Conservation (phyloP, 148 eudicot species). For the Cornus kousa region DNA sequence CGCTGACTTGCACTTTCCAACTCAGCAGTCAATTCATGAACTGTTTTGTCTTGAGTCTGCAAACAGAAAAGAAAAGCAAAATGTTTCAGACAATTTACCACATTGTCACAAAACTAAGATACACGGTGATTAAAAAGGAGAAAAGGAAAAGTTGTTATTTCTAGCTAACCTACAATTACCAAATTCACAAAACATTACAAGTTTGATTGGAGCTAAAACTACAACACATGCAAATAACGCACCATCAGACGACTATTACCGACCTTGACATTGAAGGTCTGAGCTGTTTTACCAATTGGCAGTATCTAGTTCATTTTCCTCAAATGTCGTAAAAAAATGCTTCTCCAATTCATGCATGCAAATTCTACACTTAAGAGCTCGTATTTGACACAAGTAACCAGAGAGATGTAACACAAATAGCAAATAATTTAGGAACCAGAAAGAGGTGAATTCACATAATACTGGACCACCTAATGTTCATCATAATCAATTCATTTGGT, state of each 20-base stretch:
- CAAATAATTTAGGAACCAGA: too few species aligned
- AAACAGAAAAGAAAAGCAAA: not conserved
- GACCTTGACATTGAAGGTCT: not conserved
- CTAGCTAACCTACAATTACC: not conserved
- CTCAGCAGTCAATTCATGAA: slow-evolving; percentile 16
- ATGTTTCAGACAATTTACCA: not conserved
- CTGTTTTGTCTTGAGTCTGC: slow-evolving; percentile 16
- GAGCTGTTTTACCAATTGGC: too few species aligned
- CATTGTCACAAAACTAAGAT: not conserved
- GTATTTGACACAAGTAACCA: too few species aligned
- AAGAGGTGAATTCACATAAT: too few species aligned
- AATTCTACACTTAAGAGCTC: too few species aligned
- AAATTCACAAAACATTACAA: not conserved
- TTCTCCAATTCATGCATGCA: too few species aligned
- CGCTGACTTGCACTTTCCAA: slow-evolving; percentile 16
- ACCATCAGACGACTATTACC: not conserved
- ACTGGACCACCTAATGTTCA: too few species aligned
- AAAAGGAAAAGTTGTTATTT: not conserved
- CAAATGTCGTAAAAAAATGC: too few species aligned
- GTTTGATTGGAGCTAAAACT: not conserved
- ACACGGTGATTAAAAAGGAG: not conserved
- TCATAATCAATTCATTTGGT: too few species aligned
- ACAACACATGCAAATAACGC: not conserved
- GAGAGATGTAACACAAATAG: too few species aligned
- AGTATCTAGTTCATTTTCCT: not conserved